Conservation (phyloP, 176 grass and related monocot genomes). For the Aegilops tauschii region DNA sequence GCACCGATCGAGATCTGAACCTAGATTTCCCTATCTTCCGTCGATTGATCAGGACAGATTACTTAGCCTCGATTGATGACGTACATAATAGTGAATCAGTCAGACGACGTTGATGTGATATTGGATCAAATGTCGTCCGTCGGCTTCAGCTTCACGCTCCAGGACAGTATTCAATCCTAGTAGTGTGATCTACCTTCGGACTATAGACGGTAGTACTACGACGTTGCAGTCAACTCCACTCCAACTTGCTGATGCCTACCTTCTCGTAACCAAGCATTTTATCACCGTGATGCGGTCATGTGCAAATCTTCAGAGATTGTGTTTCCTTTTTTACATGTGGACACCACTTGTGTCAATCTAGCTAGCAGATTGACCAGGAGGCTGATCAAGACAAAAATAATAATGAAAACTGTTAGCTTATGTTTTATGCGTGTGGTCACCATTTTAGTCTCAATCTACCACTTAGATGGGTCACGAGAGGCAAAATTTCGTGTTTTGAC, state of each 20-base stretch:
- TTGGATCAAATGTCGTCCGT: slow-evolving; percentile 19
- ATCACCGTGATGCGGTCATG: neutral
- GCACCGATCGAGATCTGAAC: neutral
- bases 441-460: neutral
- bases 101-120: neutral
- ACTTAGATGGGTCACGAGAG: too few relatives aligned
- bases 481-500: too few relatives aligned
- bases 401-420: neutral
- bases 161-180: neutral
- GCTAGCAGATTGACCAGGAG: neutral
- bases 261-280: neutral
- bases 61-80: too few relatives aligned
- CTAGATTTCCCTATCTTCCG: neutral
- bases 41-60: neutral
- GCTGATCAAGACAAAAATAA: neutral
- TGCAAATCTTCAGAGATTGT: neutral
- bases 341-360: neutral
- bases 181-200: neutral
- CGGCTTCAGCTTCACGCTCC: neutral
- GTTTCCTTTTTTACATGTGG: neutral
- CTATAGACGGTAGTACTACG: neutral
- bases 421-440: neutral
- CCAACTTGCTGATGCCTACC: neutral
- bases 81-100: neutral
- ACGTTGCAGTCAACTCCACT: neutral